These are phyloP conservation scores for Botryotinia narcissicola DNA, from an alignment of 2,329 filamentous ascomycete species.

Conservation along the genomic window DNA sequence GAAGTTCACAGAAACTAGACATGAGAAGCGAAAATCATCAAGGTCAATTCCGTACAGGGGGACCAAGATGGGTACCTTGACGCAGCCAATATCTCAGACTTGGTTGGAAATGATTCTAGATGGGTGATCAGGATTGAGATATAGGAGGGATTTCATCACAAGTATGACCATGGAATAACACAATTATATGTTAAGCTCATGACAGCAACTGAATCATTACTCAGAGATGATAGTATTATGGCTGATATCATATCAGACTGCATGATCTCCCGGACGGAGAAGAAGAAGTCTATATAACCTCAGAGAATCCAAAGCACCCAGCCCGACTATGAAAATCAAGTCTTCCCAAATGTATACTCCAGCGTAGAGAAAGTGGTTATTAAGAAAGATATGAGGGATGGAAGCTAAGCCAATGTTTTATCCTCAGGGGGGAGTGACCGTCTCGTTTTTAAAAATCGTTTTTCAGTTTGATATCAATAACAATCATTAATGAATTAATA, in stretches of 20 bases:
- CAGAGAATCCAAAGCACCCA: not conserved
- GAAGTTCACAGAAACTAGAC: not conserved
- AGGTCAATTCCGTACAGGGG: too few species aligned
- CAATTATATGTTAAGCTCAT: not conserved
- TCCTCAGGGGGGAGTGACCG: not conserved
- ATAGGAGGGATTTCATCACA: too few species aligned
- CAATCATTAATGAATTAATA: not conserved
- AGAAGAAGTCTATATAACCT: not conserved
- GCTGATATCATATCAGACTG: not conserved
- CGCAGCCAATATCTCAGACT: not conserved
- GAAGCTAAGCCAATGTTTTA: not conserved
- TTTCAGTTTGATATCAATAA: not conserved
- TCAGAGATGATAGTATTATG: not conserved
- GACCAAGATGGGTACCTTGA: not conserved
- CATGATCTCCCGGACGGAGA: fast-evolving
- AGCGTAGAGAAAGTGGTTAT: not conserved
- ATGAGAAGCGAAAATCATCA: not conserved
- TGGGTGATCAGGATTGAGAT: not conserved
- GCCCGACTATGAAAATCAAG: not conserved
- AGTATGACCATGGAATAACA: not conserved
- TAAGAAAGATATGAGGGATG: fast-evolving
- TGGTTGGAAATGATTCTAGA: not conserved
- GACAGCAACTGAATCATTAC: not conserved
- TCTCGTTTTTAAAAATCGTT: not conserved
- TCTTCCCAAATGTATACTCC: not conserved